A percentile compares a stretch with the other conserved stretches of the same genome.
Conservation (phyloP, 768 basidiomycete species). For the Lentinula sp. region DNA sequence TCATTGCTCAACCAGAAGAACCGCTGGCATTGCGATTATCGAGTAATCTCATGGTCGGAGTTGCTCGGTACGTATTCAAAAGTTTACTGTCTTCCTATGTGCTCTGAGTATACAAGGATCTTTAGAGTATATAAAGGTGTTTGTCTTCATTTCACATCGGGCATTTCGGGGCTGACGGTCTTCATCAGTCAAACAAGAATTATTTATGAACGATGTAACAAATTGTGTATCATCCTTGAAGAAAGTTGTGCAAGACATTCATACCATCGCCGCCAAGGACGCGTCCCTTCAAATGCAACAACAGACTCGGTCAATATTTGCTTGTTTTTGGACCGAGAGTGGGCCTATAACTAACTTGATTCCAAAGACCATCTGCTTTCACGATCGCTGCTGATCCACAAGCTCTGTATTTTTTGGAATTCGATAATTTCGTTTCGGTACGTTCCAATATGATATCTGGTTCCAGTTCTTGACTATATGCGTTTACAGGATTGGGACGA, state of each 20-base stretch:
- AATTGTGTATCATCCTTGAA: constrained; percentile 73
- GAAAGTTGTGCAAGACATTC: constrained; percentile 68
- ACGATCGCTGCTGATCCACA: constrained; percentile 49
- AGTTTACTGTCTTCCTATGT: neutral
- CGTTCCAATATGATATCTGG: neutral
- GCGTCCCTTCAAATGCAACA: constrained; percentile 71
- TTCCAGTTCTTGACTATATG: neutral
- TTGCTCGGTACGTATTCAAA: constrained; percentile 55
- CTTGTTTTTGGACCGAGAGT: no score
- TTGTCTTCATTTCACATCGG: neutral
- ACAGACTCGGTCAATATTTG: constrained; percentile 45
- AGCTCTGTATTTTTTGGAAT: constrained; percentile 45
- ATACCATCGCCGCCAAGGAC: constrained; percentile 35
- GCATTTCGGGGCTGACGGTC: neutral
- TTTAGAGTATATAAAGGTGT: constrained; percentile 45
- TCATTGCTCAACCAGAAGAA: constrained; percentile 79
- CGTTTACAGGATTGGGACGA: constrained; percentile 54
- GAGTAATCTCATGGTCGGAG: constrained; percentile 86
- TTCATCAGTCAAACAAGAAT: constrained; percentile 72
- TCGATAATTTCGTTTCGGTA: constrained; percentile 62
- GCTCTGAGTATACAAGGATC: neutral
- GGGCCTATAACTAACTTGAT: neutral
- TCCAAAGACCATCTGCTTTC: constrained; percentile 39
- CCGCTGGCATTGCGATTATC: constrained; percentile 84
- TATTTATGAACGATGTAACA: constrained; percentile 76